phyloP scores from a whole-genome alignment of 495 filamentous ascomycete genomes.

The Xylaria palmicola region DNA sequence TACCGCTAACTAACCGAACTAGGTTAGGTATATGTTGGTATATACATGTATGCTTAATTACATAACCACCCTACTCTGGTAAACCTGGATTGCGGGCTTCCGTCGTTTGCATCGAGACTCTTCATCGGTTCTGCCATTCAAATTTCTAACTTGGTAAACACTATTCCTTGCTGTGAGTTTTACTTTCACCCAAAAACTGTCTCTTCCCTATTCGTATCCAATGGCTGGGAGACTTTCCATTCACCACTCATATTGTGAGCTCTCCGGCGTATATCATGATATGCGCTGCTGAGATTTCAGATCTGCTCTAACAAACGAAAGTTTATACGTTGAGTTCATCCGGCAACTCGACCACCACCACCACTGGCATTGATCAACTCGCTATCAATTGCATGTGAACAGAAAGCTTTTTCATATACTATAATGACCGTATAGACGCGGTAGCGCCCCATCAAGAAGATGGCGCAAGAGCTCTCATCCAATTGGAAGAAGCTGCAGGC shows the following conservation, averaged over 20 bases:
- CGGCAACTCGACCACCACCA: not conserved
- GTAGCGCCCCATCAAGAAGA: slow-evolving; percentile 11
- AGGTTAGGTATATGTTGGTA: not conserved
- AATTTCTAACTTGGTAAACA: not conserved
- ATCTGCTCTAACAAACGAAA: not conserved
- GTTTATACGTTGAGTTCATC: not conserved
- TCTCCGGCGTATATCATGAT: no score
- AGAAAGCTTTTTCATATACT: not conserved
- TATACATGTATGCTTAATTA: not conserved
- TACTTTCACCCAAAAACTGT: no score
- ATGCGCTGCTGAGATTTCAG: no score
- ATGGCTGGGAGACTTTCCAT: no score
- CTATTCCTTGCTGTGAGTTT: no score
- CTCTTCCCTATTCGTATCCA: no score
- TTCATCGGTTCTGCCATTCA: no score
- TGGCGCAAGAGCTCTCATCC: slow-evolving; percentile 48
- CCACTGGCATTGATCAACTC: not conserved
- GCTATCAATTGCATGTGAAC: not conserved
- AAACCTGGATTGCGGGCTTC: no score
- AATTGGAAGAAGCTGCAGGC: slow-evolving; percentile 79
- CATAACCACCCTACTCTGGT: not conserved
- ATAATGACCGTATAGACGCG: not conserved
- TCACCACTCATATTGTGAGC: no score
- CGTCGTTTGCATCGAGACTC: no score
- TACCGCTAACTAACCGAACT: no score